Conservation (phyloP, 2,329 filamentous ascomycete genomes). For the Fusarium siculi region DNA sequence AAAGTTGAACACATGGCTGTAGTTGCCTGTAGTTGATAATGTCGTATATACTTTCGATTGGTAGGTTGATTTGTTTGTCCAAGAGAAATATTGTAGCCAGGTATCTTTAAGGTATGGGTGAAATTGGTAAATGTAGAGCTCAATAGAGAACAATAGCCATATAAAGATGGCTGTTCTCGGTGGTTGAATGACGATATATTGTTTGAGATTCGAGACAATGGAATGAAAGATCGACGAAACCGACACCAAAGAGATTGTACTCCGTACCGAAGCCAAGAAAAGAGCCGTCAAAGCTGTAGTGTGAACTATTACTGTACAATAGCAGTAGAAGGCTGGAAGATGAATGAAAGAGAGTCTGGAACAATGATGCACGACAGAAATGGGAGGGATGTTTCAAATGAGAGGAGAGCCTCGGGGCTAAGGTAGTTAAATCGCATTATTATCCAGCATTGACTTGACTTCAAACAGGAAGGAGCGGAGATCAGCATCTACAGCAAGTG, state of each 20-base stretch:
- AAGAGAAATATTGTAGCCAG: background rate
- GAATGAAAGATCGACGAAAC: slow-evolving; percentile 40
- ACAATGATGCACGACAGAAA: slow-evolving; percentile 19
- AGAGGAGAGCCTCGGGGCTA: slow-evolving; percentile 8
- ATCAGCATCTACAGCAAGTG: slow-evolving; percentile 31
- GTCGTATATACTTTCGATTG: slow-evolving; percentile 2
- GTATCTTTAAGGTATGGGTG: background rate
- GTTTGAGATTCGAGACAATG: slow-evolving; percentile 25
- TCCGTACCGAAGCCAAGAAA: slow-evolving; percentile 17
- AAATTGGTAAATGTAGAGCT: background rate
- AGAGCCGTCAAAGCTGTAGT: slow-evolving; percentile 17
- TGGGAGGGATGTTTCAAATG: slow-evolving; percentile 38
- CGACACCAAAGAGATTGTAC: slow-evolving; percentile 2
- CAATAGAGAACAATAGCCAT: slow-evolving; percentile 17
- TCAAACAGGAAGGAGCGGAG: slow-evolving; percentile 33
- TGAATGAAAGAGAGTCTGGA: slow-evolving; percentile 29
- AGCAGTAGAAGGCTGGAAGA: slow-evolving; percentile 28
- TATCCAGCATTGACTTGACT: slow-evolving; percentile 20
- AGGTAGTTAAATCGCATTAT: slow-evolving; percentile 15
- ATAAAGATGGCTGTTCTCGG: slow-evolving; percentile 16
- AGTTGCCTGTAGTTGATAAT: slow-evolving; percentile 27
- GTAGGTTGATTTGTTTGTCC: background rate
- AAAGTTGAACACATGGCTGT: slow-evolving; percentile 32
- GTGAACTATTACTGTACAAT: slow-evolving; percentile 20
- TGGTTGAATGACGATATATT: slow-evolving; percentile 24